Conservation (phyloP, 495 filamentous ascomycete genomes). For the Immersiella caudata region DNA sequence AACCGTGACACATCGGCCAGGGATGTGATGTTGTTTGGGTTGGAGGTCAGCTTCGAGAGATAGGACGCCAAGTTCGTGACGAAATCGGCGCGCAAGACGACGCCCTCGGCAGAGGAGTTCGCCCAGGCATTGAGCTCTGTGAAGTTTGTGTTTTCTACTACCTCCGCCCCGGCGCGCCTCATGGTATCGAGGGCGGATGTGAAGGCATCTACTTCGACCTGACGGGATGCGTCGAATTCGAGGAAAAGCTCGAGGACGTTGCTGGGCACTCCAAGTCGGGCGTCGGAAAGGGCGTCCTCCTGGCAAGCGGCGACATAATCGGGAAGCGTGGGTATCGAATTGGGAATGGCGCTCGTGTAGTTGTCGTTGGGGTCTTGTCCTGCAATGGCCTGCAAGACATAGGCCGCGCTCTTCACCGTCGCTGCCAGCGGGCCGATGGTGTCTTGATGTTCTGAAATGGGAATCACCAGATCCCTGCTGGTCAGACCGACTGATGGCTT, state of each 20-base stretch:
- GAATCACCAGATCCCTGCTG: slow-evolving; percentile 63
- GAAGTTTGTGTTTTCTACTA: slow-evolving; percentile 5
- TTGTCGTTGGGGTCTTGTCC: slow-evolving; percentile 55
- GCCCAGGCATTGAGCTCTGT: slow-evolving; percentile 6
- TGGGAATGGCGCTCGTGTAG: slow-evolving; percentile 48
- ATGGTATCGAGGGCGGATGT: slow-evolving; percentile 2
- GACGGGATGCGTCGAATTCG: not conserved
- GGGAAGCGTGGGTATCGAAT: slow-evolving; percentile 35
- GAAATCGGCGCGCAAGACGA: slow-evolving; percentile 43
- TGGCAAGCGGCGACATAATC: slow-evolving; percentile 49
- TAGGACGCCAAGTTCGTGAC: slow-evolving; percentile 46
- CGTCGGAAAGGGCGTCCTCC: slow-evolving; percentile 64
- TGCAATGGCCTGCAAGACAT: slow-evolving; percentile 62
- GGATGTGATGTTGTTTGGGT: slow-evolving; percentile 49
- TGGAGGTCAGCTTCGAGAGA: slow-evolving; percentile 45
- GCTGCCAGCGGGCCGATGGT: slow-evolving; percentile 65
- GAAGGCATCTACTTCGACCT: slow-evolving; percentile 18
- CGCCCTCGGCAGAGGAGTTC: not conserved
- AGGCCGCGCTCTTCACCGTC: slow-evolving; percentile 66
- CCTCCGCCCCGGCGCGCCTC: not conserved
- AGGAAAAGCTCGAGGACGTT: slow-evolving; percentile 36
- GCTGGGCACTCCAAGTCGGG: slow-evolving; percentile 60
- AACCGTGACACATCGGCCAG: slow-evolving; percentile 39
- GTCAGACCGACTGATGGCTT: slow-evolving; percentile 71
- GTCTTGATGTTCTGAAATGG: slow-evolving; percentile 64